A percentile compares a stretch with the other conserved stretches of the same genome.
Evolutionary conservation across 108 stramenopile species (phyloP).

Genomic region (Skeletonema potamos): DNA sequence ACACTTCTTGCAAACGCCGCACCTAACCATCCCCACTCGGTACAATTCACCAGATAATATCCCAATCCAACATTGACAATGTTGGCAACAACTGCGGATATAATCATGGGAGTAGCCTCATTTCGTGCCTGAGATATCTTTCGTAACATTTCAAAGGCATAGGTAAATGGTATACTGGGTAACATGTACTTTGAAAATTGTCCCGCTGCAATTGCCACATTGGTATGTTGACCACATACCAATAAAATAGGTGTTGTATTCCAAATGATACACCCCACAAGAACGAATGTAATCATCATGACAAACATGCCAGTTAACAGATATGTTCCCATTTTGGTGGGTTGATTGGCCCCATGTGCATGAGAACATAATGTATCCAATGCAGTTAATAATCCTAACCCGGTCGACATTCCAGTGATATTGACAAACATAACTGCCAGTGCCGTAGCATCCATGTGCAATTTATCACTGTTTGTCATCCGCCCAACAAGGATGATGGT

Average conservation of each 20-base stretch:
- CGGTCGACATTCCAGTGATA: slow-evolving; percentile 33
- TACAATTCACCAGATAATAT: slow-evolving; percentile 41
- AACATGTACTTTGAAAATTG: slow-evolving; percentile 23
- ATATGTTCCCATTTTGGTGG: slow-evolving; percentile 45
- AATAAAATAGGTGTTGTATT: slow-evolving; percentile 18
- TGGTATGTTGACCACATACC: slow-evolving; percentile 18
- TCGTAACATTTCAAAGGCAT: slow-evolving; percentile 36
- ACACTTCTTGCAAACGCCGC: slow-evolving; percentile 39
- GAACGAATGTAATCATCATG: slow-evolving; percentile 12
- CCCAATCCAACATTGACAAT: slow-evolving; percentile 32
- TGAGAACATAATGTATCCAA: slow-evolving; percentile 48
- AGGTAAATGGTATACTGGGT: slow-evolving; percentile 44
- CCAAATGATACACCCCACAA: slow-evolving; percentile 11
- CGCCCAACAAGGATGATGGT: slow-evolving; percentile 43
- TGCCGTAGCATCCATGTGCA: slow-evolving; percentile 49
- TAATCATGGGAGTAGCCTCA: slow-evolving; percentile 41
- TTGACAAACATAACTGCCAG: slow-evolving; percentile 47
- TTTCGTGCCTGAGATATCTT: slow-evolving; percentile 43
- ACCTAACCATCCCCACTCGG: slow-evolving; percentile 40
- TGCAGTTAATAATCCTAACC: slow-evolving; percentile 39
- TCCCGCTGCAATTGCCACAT: slow-evolving; percentile 27
- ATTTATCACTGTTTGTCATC: background rate
- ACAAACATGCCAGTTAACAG: slow-evolving; percentile 24
- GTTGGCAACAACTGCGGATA: slow-evolving; percentile 23
- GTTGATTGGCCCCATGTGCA: slow-evolving; percentile 47